Evolutionary conservation across 176 grass and related monocot genomes (phyloP), one percentile per base, ranked within the genome.

Genomic region (Oryza rufipogon): DNA sequence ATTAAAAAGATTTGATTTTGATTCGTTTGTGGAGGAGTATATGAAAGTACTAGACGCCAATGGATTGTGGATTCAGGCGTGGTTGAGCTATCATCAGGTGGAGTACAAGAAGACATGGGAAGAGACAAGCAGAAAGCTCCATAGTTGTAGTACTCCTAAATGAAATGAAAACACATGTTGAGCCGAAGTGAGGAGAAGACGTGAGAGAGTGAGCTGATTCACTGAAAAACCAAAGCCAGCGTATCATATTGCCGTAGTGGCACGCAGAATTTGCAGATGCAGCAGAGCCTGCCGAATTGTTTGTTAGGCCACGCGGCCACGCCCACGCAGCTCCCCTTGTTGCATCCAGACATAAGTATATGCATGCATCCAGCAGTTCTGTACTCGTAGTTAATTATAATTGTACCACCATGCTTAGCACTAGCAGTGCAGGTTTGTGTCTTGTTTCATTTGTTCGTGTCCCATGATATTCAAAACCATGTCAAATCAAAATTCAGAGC

Each of bases 111-210:
- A 5, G 15, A 10, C 13, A 22, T 6, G 52, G 20, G 20, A 56
- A 81, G 46, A 14, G 66, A 42, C 48, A 71, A 41, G 33, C 48
- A 66, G 14, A 58, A 81, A 34, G 79, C 20, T 71, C 47, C 79
- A 71, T 38, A 48, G 48, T 26, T 26, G 47, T 39, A 81, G 47
- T 49, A 30, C 30, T 30, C 30, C 30, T 30, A 33, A 66, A 36
- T 33, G 38, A 32, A 64, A 81, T 49, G 38, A 33, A 17, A 26
- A 13, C 9, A 64, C 58, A 45, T 20, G 6, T 41, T 63, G 34
- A 34, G 34, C 4, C 4, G 34, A 56, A 30, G 66, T 17, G 32
- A 70, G 19, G 15, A 12, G 45, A 46, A 34, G 34, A 34, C 4
- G 34, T 34, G 34, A 34, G 34, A 30, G 49, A 52, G 16, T 54